Conservation (phyloP, 768 basidiomycete genomes). For the Ephemerocybe angulata region DNA sequence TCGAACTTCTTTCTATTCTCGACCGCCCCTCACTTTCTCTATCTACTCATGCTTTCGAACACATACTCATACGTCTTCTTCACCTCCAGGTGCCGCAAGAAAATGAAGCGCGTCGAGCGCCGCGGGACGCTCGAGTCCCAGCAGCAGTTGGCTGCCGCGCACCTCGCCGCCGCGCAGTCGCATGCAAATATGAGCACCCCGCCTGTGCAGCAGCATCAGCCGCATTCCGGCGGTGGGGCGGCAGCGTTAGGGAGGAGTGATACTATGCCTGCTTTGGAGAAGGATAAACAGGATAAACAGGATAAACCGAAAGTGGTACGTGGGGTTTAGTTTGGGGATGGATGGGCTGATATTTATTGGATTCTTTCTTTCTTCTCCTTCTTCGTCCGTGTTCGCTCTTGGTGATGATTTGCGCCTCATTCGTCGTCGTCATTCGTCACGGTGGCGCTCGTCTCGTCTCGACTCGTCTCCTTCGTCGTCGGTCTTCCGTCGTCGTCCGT, state of each 20-base stretch:
- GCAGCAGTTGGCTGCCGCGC: conserved; percentile 19
- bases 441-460: too few relatives aligned
- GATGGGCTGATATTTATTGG: background rate
- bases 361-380: background rate
- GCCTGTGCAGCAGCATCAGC: conserved; percentile 20
- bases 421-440: too few relatives aligned
- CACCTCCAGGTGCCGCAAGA: conserved; percentile 64
- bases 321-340: background rate
- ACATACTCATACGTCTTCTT: conserved; percentile 6
- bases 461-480: background rate
- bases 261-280: conserved; percentile 5
- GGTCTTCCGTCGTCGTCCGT: too few relatives aligned
- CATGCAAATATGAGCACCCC: conserved; percentile 13
- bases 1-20: too few relatives aligned
- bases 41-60: too few relatives aligned
- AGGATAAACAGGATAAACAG: background rate
- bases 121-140: conserved; percentile 59
- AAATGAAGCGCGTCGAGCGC: conserved; percentile 81
- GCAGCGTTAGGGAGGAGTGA: conserved; percentile 8
- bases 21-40: too few relatives aligned
- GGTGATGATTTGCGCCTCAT: too few relatives aligned
- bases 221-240: background rate
- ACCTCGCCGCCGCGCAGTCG: conserved; percentile 6
- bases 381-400: background rate
- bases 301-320: background rate